phyloP scores from a whole-genome alignment of 225 moss, liverwort and hornwort species.

The Takakia lepidozioides region DNA sequence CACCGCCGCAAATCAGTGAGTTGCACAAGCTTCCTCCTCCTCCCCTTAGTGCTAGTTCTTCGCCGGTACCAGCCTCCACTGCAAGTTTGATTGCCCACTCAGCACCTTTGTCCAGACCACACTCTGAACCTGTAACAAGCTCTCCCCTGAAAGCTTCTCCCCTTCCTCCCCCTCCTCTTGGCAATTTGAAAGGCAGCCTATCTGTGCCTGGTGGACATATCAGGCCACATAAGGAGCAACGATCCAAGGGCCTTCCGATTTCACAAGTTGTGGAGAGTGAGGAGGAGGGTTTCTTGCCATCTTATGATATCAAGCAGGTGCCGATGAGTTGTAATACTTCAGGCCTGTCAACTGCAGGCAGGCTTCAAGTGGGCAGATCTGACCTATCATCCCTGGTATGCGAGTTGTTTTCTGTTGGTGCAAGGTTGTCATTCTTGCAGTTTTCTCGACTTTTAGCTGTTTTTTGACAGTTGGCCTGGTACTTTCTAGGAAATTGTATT shows the following conservation, averaged over 20 bases:
- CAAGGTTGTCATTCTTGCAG: not conserved
- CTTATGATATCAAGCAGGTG: constrained; percentile 5
- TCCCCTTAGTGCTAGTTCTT: constrained; percentile 53
- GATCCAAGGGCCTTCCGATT: constrained; percentile 29
- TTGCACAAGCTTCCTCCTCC: constrained; percentile 75
- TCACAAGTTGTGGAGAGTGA: constrained; percentile 37
- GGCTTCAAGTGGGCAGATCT: constrained; percentile 4
- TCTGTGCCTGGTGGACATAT: constrained; percentile 23
- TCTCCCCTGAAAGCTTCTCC: constrained; percentile 40
- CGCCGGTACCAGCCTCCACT: constrained; percentile 25
- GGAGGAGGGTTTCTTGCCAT: constrained; percentile 30
- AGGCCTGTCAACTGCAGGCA: constrained; percentile 4
- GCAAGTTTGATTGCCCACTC: constrained; percentile 40
- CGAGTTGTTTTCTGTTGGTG: not conserved
- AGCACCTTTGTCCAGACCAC: constrained; percentile 39
- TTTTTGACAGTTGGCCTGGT: too few species aligned
- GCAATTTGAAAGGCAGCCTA: constrained; percentile 37
- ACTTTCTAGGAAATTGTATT: too few species aligned
- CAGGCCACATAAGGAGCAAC: constrained; percentile 29
- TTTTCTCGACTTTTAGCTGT: too few species aligned
- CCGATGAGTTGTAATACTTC: constrained; percentile 4
- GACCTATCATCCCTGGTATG: constrained; percentile 1
- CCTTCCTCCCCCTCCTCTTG: constrained; percentile 54
- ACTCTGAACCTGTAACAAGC: constrained; percentile 8
- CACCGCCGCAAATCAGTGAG: constrained; percentile 56